Conservation (phyloP, 2,329 filamentous ascomycete species). For the Talaromyces sp. region DNA sequence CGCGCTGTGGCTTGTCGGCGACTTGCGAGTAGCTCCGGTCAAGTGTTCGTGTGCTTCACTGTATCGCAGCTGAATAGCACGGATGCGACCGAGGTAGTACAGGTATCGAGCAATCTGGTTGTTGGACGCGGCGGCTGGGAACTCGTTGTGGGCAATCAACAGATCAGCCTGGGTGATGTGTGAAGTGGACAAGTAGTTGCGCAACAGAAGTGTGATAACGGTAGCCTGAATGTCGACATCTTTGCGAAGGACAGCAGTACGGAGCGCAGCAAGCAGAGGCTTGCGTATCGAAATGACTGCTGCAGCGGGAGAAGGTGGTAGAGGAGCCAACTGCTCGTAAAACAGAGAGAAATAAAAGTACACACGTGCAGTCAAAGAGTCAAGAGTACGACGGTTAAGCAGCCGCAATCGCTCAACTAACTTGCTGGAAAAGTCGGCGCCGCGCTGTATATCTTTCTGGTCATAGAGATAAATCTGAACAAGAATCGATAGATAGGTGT, state of each 20-base stretch:
- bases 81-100: conserved; percentile 94
- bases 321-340: conserved; percentile 82
- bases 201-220: conserved; percentile 88
- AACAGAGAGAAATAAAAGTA: conserved; percentile 99
- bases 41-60: conserved; percentile 95
- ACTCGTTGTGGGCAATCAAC: conserved; percentile 90
- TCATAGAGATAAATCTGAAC: conserved; percentile 87
- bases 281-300: conserved; percentile 83
- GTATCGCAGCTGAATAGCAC: conserved; percentile 93
- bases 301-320: conserved; percentile 84
- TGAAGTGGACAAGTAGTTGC: conserved; percentile 93
- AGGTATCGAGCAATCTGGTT: conserved; percentile 97
- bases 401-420: conserved; percentile 81
- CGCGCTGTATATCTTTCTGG: conserved; percentile 72
- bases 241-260: conserved; percentile 94
- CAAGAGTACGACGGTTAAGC: conserved; percentile 88
- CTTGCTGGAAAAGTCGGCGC: conserved; percentile 77
- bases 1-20: conserved; percentile 82
- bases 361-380: conserved; percentile 88
- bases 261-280: conserved; percentile 78
- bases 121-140: conserved; percentile 90
- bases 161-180: conserved; percentile 97
- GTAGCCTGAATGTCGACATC: conserved; percentile 96
- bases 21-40: conserved; percentile 89
- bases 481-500: conserved; percentile 83